These are phyloP conservation scores for Gossypium turneri DNA, from an alignment of 345 rosid species.

Conservation along the genomic window DNA sequence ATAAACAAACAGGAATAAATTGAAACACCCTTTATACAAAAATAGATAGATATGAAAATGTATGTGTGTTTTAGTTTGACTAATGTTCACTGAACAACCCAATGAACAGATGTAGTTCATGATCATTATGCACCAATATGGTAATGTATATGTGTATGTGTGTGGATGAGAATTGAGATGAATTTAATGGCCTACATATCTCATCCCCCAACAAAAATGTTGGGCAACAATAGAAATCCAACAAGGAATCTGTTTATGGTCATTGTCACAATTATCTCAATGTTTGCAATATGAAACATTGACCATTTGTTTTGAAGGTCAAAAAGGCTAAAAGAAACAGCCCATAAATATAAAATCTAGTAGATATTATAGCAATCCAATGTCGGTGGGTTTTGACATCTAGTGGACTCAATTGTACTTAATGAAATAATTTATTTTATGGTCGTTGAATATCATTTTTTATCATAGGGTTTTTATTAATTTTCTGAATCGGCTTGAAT, in stretches of 20 bases:
- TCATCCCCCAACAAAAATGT: background rate
- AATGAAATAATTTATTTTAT: too few relatives aligned
- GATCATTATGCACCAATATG: too few relatives aligned
- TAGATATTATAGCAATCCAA: background rate
- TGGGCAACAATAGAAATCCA: slow-evolving; percentile 1
- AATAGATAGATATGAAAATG: background rate
- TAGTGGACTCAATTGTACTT: background rate
- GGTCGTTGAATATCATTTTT: too few relatives aligned
- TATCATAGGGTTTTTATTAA: too few relatives aligned
- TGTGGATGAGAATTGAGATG: slow-evolving; percentile 4
- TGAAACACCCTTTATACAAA: background rate
- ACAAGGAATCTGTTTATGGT: background rate
- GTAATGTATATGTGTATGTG: background rate
- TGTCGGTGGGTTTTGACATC: background rate
- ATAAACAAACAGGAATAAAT: background rate
- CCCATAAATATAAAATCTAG: background rate
- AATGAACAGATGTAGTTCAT: background rate
- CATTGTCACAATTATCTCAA: background rate
- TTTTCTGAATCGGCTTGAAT: fast-evolving
- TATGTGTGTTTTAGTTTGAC: background rate
- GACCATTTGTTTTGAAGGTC: slow-evolving; percentile 2
- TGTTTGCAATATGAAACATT: background rate
- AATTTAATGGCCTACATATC: background rate
- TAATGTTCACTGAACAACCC: background rate
- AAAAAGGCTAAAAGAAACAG: slow-evolving; percentile 1